phyloP scores from a whole-genome alignment of 768 basidiomycete genomes.

The Leucosporidium creatinivorum region DNA sequence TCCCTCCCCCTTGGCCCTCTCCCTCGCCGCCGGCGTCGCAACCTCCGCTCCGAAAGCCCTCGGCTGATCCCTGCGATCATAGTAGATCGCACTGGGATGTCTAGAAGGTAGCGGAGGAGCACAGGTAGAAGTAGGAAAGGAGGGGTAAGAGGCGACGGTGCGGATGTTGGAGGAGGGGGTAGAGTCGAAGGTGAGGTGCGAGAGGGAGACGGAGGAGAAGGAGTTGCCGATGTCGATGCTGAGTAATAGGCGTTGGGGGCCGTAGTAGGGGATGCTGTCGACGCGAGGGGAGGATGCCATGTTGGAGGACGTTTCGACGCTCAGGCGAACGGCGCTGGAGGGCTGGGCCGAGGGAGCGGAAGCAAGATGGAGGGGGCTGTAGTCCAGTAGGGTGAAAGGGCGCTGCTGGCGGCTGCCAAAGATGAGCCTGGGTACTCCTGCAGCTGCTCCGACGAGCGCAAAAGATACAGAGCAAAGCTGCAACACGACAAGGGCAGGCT shows the following conservation, averaged over 20 bases:
- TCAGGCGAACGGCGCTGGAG: no score
- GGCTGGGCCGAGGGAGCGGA: no score
- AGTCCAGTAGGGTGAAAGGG: no score
- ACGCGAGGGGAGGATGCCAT: not conserved
- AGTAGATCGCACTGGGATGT: slow-evolving; percentile 8
- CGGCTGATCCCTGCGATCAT: slow-evolving; percentile 3
- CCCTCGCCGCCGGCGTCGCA: not conserved
- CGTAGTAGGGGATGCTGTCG: not conserved
- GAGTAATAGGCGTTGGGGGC: slow-evolving; percentile 5
- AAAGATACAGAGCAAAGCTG: no score
- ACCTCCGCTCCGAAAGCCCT: slow-evolving; percentile 11
- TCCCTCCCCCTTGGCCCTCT: not conserved
- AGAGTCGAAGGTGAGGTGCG: not conserved
- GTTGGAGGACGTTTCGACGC: no score
- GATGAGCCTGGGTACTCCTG: no score
- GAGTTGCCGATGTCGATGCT: slow-evolving; percentile 17
- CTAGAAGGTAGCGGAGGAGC: not conserved
- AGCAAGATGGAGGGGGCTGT: no score
- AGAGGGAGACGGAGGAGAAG: not conserved
- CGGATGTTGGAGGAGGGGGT: not conserved
- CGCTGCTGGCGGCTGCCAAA: no score
- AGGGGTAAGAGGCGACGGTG: slow-evolving; percentile 14
- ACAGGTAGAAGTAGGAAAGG: not conserved
- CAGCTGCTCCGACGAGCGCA: no score
- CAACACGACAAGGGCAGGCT: no score